Percentiles rank a stretch among this genome's conserved stretches.
Evolutionary conservation across 1,139 yeast genomes (phyloP).

Genomic region (Blastobotrys serpentis): DNA sequence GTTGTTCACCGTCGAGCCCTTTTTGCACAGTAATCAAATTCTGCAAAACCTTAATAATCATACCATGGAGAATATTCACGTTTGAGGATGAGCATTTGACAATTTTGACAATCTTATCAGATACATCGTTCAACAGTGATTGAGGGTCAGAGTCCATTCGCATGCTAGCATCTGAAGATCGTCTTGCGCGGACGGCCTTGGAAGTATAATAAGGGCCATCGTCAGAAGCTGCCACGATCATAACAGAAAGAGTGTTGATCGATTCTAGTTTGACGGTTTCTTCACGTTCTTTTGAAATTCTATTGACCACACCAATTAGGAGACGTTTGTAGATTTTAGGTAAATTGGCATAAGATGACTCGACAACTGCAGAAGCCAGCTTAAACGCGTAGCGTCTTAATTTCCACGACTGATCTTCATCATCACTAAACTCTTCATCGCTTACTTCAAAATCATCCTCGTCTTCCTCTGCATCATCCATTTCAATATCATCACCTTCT

Average conservation of each 20-base stretch:
- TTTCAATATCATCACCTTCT: conserved; percentile 21
- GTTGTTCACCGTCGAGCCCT: conserved; percentile 18
- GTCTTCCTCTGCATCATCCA: conserved; percentile 33
- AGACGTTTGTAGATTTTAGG: conserved; percentile 29
- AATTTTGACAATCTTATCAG: conserved; percentile 28
- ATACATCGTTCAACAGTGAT: conserved; percentile 18
- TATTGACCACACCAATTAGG: conserved; percentile 33
- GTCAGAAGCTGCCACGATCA: conserved; percentile 34
- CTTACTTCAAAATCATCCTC: conserved; percentile 35
- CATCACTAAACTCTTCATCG: conserved; percentile 51
- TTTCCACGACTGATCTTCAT: conserved; percentile 70
- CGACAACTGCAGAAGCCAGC: conserved; percentile 45
- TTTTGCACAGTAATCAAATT: conserved; percentile 22
- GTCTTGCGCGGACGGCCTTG: conserved; percentile 33
- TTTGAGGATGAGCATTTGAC: conserved; percentile 21
- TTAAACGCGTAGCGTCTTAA: conserved; percentile 57
- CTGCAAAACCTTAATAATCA: conserved; percentile 21
- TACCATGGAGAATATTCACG: conserved; percentile 23
- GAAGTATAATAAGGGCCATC: conserved; percentile 30
- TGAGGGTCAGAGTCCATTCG: conserved; percentile 32
- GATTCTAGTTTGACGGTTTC: conserved; percentile 42
- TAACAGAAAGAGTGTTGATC: conserved; percentile 33
- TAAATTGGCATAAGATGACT: conserved; percentile 36
- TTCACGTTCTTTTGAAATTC: conserved; percentile 40
- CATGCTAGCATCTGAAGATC: conserved; percentile 40